Conservation (phyloP, 768 basidiomycete species). For the Collybiopsis luxurians region DNA sequence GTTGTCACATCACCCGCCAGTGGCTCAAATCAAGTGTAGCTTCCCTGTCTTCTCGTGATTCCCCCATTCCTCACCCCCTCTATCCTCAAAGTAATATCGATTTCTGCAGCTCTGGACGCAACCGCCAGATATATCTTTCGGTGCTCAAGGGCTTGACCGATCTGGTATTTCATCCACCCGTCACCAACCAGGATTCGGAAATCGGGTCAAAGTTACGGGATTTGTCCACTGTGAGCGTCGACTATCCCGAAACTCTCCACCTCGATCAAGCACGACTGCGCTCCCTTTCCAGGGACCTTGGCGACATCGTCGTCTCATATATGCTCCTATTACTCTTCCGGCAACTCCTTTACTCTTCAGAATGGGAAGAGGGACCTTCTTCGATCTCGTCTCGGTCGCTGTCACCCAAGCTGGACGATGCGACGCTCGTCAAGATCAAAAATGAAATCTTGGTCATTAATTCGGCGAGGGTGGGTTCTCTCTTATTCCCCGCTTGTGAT, state of each 20-base stretch:
- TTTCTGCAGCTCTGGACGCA: constrained; percentile 46
- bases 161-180: constrained; percentile 58
- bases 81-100: constrained; percentile 38
- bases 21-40: constrained; percentile 62
- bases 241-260: constrained; percentile 76
- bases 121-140: constrained; percentile 53
- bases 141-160: constrained; percentile 61
- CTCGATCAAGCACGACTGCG: constrained; percentile 73
- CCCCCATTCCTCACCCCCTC: constrained; percentile 38
- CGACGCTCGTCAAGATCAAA: constrained; percentile 60
- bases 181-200: constrained; percentile 5
- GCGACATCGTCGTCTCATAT: constrained; percentile 72
- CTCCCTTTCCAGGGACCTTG: constrained; percentile 65
- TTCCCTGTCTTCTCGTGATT: constrained; percentile 35
- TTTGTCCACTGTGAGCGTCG: constrained; percentile 28
- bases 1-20: constrained; percentile 52
- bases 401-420: constrained; percentile 43
- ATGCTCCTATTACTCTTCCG: constrained; percentile 82
- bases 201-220: background rate
- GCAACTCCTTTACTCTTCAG: constrained; percentile 57
- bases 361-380: constrained; percentile 10
- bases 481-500: constrained; percentile 29
- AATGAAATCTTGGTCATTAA: constrained; percentile 72
- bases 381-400: constrained; percentile 27
- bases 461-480: constrained; percentile 57